Base-by-base conservation (phyloP, 2,329 filamentous ascomycete species). In the Cladosporium phlei region DNA sequence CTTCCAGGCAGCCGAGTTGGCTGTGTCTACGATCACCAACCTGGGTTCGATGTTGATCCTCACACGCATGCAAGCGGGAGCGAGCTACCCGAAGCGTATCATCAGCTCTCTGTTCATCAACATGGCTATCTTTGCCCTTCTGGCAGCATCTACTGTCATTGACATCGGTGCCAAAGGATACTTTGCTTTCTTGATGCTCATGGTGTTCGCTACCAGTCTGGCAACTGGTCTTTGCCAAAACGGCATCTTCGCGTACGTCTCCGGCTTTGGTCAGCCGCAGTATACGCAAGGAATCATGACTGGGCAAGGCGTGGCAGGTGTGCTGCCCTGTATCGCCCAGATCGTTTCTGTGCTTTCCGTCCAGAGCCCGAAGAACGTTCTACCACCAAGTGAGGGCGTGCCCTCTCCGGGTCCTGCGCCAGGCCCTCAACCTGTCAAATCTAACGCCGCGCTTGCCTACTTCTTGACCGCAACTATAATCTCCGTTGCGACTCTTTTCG, bases 211-310 rank as follows among this genome's bases (percentile, higher is more conserved):
- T n/a, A 80, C 89, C 0, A 87, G 88, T 54, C 74, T 85, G 61
- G 89, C 88, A 0, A 86, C 89, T 21, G 90, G 86, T 0, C 73
- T 96, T 40, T 86, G 90, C 55, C 93, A 97, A 68, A 97, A 97
- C 65, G 93, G 93, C 14, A 81, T 93, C 9, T 95, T 96, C 64
- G 88, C 93, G 2, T 97, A 90, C 63, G 89, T 88, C 3, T 81
- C 86, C 3, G 84, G 87, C 43, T 97, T 95, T 60, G 88, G 84
- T 27, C 76, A 86, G 42, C 80, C 85, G 16, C 87, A 93, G 66
- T 98, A 97, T 66, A 95, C 88, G 46, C 91, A 97, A 68, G 91
- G 85, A 19, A 89, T 97, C 66, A 97, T 98, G 90, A 83, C 85
- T 3, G 93, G 93, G 1, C 93, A 98, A 67, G 91, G 84, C 24